These are phyloP conservation scores for Amesomyces nigricolor DNA, from an alignment of 2,329 filamentous ascomycete genomes.

Conservation along the genomic window DNA sequence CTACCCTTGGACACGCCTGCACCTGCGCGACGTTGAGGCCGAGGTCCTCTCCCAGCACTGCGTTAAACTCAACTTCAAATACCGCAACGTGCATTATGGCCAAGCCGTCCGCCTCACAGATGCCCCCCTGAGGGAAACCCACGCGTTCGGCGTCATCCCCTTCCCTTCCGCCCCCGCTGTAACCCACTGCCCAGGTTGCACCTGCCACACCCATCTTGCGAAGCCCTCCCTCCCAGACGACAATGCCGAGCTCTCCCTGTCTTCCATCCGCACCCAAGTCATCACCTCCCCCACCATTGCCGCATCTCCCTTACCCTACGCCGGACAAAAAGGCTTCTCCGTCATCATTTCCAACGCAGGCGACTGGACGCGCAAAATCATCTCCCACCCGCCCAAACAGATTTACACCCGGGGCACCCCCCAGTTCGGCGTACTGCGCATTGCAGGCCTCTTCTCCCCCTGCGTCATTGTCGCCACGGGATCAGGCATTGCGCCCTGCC, in stretches of 20 bases:
- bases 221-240: not conserved
- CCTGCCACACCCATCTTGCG: slow-evolving; percentile 1
- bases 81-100: slow-evolving; percentile 53
- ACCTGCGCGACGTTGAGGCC: slow-evolving; percentile 59
- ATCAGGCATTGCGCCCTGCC: slow-evolving; percentile 65
- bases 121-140: slow-evolving; percentile 63
- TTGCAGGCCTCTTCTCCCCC: slow-evolving; percentile 59
- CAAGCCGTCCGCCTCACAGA: slow-evolving; percentile 56
- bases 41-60: slow-evolving; percentile 68
- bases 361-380: slow-evolving; percentile 65
- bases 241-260: not conserved
- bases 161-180: slow-evolving; percentile 37
- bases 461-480: slow-evolving; percentile 66
- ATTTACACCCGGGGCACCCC: slow-evolving; percentile 66
- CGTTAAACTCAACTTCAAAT: slow-evolving; percentile 62
- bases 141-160: slow-evolving; percentile 70
- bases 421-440: slow-evolving; percentile 60
- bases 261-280: not conserved
- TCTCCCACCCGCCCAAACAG: slow-evolving; percentile 53
- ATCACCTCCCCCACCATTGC: not conserved
- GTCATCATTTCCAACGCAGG: slow-evolving; percentile 67
- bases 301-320: slow-evolving; percentile 17
- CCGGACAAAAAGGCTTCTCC: slow-evolving; percentile 53
- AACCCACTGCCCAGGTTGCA: slow-evolving; percentile 14
- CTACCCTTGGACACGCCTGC: slow-evolving; percentile 68